phyloP scores from a whole-genome alignment of 305 asterid species.

The Solanum hybrid region DNA sequence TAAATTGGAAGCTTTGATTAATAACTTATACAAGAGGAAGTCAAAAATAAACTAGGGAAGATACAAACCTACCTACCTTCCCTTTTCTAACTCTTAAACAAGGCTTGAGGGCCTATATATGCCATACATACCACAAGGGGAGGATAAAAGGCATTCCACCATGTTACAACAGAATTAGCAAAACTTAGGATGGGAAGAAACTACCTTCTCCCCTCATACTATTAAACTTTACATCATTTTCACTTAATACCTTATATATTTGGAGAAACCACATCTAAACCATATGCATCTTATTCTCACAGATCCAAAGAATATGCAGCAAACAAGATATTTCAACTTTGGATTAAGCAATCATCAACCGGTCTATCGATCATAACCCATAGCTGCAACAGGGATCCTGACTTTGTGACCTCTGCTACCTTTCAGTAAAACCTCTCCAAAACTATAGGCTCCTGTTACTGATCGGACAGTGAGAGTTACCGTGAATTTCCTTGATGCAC shows the following conservation, averaged over 20 bases:
- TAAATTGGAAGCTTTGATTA: conserved; percentile 1
- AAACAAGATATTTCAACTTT: conserved; percentile 4
- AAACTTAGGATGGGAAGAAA: conserved; percentile 45
- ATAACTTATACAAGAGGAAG: neutral
- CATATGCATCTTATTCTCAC: conserved; percentile 35
- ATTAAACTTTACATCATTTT: conserved; percentile 38
- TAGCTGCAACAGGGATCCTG: conserved; percentile 67
- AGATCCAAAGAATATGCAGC: conserved; percentile 36
- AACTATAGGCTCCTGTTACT: conserved; percentile 68
- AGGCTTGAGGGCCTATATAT: conserved; percentile 10
- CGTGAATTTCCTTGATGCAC: conserved; percentile 46
- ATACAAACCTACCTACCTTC: conserved; percentile 19
- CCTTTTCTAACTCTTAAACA: conserved; percentile 5
- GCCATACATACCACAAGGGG: conserved; percentile 21
- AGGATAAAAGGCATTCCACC: conserved; percentile 40
- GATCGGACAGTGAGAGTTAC: conserved; percentile 77
- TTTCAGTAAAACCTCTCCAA: conserved; percentile 77
- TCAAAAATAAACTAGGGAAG: conserved; percentile 10
- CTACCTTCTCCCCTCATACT: conserved; percentile 42
- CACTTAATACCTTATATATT: conserved; percentile 11
- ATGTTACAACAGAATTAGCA: conserved; percentile 35
- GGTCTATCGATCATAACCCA: conserved; percentile 61
- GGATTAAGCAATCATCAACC: neutral
- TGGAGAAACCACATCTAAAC: conserved; percentile 27
- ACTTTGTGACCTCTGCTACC: conserved; percentile 94